phyloP scores from a whole-genome alignment of 805 yeast genomes.

The Saccharomycodes ludwigii region DNA sequence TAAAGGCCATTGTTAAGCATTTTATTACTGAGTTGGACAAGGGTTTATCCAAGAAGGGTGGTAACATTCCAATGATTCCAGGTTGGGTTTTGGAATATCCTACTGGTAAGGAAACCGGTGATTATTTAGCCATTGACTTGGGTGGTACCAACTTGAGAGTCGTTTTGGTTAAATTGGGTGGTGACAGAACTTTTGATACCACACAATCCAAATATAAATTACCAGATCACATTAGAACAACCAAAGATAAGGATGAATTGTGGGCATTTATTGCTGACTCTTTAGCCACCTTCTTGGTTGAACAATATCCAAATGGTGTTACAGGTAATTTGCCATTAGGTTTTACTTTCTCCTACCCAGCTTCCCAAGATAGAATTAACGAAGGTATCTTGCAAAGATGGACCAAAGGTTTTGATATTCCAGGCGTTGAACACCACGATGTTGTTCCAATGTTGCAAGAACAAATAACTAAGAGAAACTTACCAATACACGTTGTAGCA shows the following conservation, averaged over 20 bases:
- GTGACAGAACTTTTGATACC: conserved; percentile 74
- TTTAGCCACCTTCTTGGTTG: conserved; percentile 55
- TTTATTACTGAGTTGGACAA: conserved; percentile 70
- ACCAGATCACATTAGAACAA: conserved; percentile 69
- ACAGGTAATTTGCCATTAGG: conserved; percentile 63
- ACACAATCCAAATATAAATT: conserved; percentile 76
- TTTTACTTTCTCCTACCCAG: conserved; percentile 91
- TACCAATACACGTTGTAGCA: conserved; percentile 83
- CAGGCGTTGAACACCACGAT: conserved; percentile 85
- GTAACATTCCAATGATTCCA: conserved; percentile 92
- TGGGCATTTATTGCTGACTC: conserved; percentile 82
- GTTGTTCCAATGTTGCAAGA: conserved; percentile 84
- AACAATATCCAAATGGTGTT: conserved; percentile 58
- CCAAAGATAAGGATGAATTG: conserved; percentile 52
- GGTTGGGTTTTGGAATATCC: conserved; percentile 95
- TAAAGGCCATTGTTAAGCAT: conserved; percentile 58
- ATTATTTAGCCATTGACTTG: conserved; percentile 84
- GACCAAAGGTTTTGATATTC: conserved; percentile 96
- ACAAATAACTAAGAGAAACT: conserved; percentile 48
- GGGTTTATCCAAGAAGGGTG: conserved; percentile 66
- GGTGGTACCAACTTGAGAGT: conserved; percentile 97
- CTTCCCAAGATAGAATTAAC: conserved; percentile 71
- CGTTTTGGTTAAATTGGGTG: conserved; percentile 73
- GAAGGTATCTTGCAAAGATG: conserved; percentile 84
- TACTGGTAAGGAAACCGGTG: conserved; percentile 82